Evolutionary conservation across 73 alveolate species (phyloP).

Genomic region (Tetrahymena thermophila): DNA sequence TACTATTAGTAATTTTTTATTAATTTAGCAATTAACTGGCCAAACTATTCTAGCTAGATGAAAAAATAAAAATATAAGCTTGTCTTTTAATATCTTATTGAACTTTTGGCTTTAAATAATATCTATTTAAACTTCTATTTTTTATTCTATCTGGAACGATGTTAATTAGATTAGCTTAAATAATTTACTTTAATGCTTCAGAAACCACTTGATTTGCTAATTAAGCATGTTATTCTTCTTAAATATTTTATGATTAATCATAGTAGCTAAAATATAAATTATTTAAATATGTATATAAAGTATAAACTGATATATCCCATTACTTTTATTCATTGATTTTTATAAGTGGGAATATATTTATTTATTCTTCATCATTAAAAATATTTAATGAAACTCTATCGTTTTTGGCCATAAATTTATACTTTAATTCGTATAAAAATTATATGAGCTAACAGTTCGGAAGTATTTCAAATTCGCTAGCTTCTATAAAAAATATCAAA

Average conservation of each 20-base stretch:
- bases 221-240: background rate
- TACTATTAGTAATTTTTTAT: background rate
- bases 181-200: background rate
- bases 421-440: background rate
- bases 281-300: background rate
- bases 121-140: no score
- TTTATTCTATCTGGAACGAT: background rate
- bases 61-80: background rate
- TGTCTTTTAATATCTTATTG: background rate
- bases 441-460: background rate
- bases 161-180: background rate
- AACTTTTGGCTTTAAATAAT: background rate
- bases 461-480: background rate
- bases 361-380: background rate
- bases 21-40: background rate
- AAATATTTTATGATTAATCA: background rate
- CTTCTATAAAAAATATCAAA: background rate
- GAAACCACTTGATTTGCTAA: background rate
- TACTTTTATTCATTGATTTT: background rate
- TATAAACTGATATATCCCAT: background rate
- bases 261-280: background rate
- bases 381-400: background rate
- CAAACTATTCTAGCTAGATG: background rate
- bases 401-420: background rate
- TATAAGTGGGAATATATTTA: background rate